Evolutionary conservation across 257 asterid genomes (phyloP), one percentile per base, ranked within the genome.

Genomic region (Ballota nigra): DNA sequence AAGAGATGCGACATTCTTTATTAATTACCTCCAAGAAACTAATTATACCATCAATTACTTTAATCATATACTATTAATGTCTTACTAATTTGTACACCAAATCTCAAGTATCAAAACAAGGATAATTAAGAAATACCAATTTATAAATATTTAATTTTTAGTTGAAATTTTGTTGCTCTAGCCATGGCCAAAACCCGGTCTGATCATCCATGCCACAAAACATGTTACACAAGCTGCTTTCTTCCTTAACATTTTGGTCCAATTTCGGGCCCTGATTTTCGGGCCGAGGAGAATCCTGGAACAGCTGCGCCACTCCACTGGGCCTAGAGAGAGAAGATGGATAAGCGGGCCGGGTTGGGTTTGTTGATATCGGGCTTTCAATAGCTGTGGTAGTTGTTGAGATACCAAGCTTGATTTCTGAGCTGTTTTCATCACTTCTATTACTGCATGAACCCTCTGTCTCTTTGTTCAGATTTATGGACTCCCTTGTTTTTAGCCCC

Each of bases 161-260:
- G 75, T 85, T 84, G 89, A 89, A 91, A 74, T 91, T 86, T 4
- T 86, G 96, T 33, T 86, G 89, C 67, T 94, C 99, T 61, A 94
- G 84, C 99, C 99, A 94, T 4, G 99, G 95, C 99, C 99, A 94
- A 83, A 89, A 88, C 63, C 89, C 96, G 4, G 93, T 79, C 72
- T 94, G 98, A 71, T 95, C 97, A 72, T 94, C 97, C 83, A 91
- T 86, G 40, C 89, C 90, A 41, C 87, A 77, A 55, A 94, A 88
- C 96, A 91, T 84, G 63, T 81, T 92, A 88, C 96, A 83, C 80
- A 94, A 72, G 83, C 87, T 53, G 60, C 60, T 84, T 75, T 94
- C 99, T 70, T 94, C 97, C 83, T 94, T 89, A 3, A 87, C 89
- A 69, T 36, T 51, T 29, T 86, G 91, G 43, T 84, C 88, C 77